Percentiles rank a stretch among this genome's conserved stretches.
Evolutionary conservation across 805 yeast species (phyloP).

Genomic region (Lipomyces kockii): DNA sequence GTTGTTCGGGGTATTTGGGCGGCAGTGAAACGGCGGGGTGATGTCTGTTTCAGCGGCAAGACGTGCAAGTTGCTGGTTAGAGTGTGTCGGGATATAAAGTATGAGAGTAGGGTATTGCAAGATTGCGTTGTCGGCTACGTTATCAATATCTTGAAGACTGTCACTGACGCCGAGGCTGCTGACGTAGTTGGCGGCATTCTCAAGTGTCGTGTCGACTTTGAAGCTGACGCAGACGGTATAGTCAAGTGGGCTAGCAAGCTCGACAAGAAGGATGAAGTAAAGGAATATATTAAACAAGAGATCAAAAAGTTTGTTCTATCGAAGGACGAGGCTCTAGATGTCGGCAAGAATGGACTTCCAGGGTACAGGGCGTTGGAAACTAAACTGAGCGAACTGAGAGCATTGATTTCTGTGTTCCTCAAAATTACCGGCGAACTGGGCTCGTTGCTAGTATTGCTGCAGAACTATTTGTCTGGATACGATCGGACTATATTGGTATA

Average conservation of each 20-base stretch:
- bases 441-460: neutral
- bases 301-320: neutral
- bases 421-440: neutral
- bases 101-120: neutral
- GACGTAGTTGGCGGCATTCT: neutral
- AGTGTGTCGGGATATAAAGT: neutral
- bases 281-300: neutral
- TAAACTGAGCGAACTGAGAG: neutral
- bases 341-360: neutral
- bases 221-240: neutral
- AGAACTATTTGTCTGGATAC: neutral
- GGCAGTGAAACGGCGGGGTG: neutral
- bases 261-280: neutral
- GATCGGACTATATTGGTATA: neutral
- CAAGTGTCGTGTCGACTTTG: neutral
- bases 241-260: neutral
- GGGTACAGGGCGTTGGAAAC: neutral
- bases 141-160: constrained; percentile 1
- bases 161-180: neutral
- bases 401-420: neutral
- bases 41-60: neutral
- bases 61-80: neutral
- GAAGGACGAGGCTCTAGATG: neutral
- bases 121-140: neutral
- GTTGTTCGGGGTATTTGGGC: constrained; percentile 17